Evolutionary conservation across 169 alveolate genomes (phyloP).

Genomic region (Plasmodium sp.): DNA sequence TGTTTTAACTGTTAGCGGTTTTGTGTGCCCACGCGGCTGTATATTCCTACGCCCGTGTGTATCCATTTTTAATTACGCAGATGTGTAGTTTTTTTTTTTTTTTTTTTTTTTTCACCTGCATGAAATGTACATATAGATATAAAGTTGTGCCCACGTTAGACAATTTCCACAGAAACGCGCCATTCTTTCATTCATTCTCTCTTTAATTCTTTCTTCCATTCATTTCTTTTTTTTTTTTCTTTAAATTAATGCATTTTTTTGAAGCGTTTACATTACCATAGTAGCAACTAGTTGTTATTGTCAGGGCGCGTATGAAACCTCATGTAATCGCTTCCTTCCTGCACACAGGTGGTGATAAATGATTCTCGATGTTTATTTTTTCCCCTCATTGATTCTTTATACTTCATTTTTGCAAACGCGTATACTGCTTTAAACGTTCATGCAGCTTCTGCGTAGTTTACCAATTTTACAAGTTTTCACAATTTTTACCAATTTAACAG

Average conservation of each 20-base stretch:
- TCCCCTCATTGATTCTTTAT: background rate
- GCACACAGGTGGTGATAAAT: background rate
- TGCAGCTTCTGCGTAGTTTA: background rate
- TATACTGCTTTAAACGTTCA: background rate
- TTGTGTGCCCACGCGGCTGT: background rate
- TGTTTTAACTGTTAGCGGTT: background rate
- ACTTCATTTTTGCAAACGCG: background rate
- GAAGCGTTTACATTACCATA: background rate
- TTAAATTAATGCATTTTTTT: background rate
- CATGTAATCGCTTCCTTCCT: background rate
- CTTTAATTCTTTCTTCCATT: background rate
- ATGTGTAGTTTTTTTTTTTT: background rate
- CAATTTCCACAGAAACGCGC: background rate
- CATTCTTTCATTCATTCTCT: background rate
- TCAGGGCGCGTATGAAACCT: background rate
- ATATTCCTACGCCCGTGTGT: background rate
- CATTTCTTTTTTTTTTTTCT: too few relatives aligned
- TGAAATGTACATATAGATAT: background rate
- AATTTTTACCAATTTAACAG: background rate
- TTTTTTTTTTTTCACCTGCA: conserved; percentile 1
- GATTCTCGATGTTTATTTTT: background rate
- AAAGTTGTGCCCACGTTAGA: background rate
- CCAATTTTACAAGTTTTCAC: background rate
- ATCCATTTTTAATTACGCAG: background rate
- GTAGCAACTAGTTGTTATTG: background rate